Percentiles rank a stretch among this genome's conserved stretches.
Conservation (phyloP, 192 early-diverging fungal species). For the Phlyctochytrium planicorne region DNA sequence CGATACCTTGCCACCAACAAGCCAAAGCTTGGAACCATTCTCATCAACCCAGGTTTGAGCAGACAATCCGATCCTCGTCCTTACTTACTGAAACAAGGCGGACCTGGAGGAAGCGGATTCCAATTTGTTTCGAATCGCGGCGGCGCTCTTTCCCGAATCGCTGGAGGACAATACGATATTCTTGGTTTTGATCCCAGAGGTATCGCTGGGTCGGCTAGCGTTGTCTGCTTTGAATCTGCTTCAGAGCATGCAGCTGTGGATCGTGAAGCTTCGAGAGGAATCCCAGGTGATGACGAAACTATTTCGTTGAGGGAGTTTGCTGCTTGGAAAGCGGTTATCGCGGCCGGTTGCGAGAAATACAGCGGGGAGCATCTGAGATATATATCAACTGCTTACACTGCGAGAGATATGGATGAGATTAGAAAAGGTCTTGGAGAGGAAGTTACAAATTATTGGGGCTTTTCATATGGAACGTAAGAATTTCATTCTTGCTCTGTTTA, state of each 20-base stretch:
- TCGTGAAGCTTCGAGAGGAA: not conserved
- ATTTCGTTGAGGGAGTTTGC: not conserved
- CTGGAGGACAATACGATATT: constrained; percentile 27
- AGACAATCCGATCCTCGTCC: not conserved
- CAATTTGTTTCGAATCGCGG: constrained; percentile 19
- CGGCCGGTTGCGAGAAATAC: constrained; percentile 25
- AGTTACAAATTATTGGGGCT: constrained; percentile 39
- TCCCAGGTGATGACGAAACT: not conserved
- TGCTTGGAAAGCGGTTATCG: constrained; percentile 9
- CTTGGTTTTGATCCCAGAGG: constrained; percentile 39
- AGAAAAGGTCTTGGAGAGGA: constrained; percentile 32
- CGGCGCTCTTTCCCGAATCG: constrained; percentile 10
- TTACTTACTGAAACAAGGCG: constrained; percentile 19
- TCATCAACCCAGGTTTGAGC: constrained; percentile 26
- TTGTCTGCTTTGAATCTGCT: constrained; percentile 15
- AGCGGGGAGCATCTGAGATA: constrained; percentile 22
- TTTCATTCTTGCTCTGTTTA: not conserved
- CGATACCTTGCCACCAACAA: constrained; percentile 9
- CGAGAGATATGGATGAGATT: constrained; percentile 42
- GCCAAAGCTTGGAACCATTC: constrained; percentile 7
- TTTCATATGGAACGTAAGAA: constrained; percentile 38
- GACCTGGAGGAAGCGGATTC: constrained; percentile 44
- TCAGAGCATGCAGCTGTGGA: constrained; percentile 6
- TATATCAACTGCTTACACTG: constrained; percentile 39
- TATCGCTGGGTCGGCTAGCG: constrained; percentile 18